Base-by-base conservation (phyloP, 805 yeast genomes). In the Kodamaea leandrae region DNA sequence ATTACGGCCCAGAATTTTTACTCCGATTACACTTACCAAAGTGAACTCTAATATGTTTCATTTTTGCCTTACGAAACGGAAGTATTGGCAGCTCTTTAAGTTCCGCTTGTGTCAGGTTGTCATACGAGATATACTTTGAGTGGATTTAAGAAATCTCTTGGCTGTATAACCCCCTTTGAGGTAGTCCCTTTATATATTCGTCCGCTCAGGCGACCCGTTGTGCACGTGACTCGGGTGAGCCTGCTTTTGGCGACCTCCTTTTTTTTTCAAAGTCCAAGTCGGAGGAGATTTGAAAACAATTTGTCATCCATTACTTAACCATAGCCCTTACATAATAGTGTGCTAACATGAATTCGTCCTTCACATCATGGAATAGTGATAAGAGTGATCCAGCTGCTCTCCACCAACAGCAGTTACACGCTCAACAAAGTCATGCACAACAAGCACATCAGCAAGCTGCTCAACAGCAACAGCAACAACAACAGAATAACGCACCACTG, bases 361-460 rank as follows among this genome's bases (percentile, higher is more conserved):
- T 47, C 36, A 45, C 47, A 10, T 38, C 55, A 19, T 60, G 64
- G 63, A 44, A 44, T 32, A 49, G 50, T 29, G 60, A 53, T 32
- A 54, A 54, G 34, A 52, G 48, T 32, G 57, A 55, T 26, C 9
- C 28, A 19, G 14, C 42, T 12, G 37, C 23, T 7, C 38, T 35
- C 26, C 43, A 35, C 39, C 39, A 17, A 36, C 39, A 35, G 30
- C 39, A 29, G 39, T 25, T 40, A 8, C 43, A 40, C 23, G 34
- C 39, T 3, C 43, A 39, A 16, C 43, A 40, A 17, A 24, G 12
- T 3, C 43, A 40, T 20, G 39, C 39, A 10, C 43, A 39, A n/a
- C 43, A 40, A 20, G 43, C 43, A 5, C 43, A 40, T 20, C 39
- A 40, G 25, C 43, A 40, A 23, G 43, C 43, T 3, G 34, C 27